Base-by-base conservation (phyloP, 169 alveolate genomes). In the Cryptosporidium sp. region DNA sequence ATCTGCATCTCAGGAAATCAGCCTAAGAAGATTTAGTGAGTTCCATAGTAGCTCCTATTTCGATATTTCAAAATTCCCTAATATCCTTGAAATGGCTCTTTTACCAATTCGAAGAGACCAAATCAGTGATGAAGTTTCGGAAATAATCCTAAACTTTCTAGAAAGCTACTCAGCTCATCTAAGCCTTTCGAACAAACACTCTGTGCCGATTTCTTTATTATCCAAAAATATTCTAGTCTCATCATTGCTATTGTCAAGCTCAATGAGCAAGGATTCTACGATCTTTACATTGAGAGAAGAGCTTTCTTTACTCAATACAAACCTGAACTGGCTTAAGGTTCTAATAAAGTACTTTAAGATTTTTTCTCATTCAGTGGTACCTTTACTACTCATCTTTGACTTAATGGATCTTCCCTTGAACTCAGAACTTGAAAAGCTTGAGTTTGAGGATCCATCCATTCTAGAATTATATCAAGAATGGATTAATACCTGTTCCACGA, bases 311-410 rank as follows among this genome's bases (percentile, higher is more conserved):
- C 14, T 43, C 3, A 35, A 43, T 29, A 45, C 84, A 1, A 43
- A 43, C 12, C 18, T 43, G 0, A 80, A 80, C 29, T 65, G 89
- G 89, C 26, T 80, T 1, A 59, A 50, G 18, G 50, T 80, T n/a
- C 26, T 80, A 41, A 43, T 67, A 3, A 62, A 26, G 50, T 80
- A 62, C 23, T 65, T 59, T 59, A 61, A 80, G 26, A 37, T 43
- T 10, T 80, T 80, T 41, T 80, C 89, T 14, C 69, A 26, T 7
- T 9, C 68, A 5, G 37, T 80, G 6, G 71, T 70, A 8, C 89
- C 89, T 65, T 26, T 80, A n/a, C 52, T 80, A n/a, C 18, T 80
- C 1, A 26, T 80, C 3, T 43, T 61, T 80, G 89, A 80, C 10
- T 23, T 80, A 18, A 31, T 80, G 29, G 68, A 26, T 26, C 29